Base-by-base conservation (phyloP, 2,329 filamentous ascomycete genomes). In the Curvularia lunata region DNA sequence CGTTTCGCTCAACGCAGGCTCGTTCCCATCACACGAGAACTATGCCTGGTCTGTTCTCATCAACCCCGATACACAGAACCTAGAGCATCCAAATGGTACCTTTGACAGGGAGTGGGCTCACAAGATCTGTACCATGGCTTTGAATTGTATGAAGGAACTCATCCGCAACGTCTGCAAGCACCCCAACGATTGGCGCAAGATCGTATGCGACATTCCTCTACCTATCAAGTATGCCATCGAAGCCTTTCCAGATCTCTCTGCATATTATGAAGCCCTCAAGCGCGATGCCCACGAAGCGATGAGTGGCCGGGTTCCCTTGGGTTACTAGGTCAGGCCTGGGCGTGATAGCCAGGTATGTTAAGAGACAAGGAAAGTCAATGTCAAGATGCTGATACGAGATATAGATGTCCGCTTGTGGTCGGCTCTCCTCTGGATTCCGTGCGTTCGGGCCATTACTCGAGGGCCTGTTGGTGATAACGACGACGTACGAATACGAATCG, bases 21-120 rank as follows among this genome's bases (percentile, higher is more conserved):
- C 43, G 6, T 53, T 59, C 12, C 54, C 53, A 3, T 58, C 60
- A 1, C 47, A 54, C 28, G 48, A 56, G 16, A 68, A 69, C 48
- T 69, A 61, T 49, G 43, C 56, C 4, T 72, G 69, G 69, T 45
- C 68, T 5, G 49, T 66, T 4, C 58, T 72, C 3, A 66, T 72
- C 60, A 71, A 72, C 52, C 61, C 66, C 1, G 64, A 66, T 55
- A 70, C 69, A 1, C 69, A 72, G 52, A 61, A 63, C 10, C 54
- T 66, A 2, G 61, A 65, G 56, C 62, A 64, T 23, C 68, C 67
- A 5, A 63, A 65, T 12, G 69, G 69, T 40, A 49, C 55, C n/a
- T 21, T 65, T 13, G 68, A 72, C 41, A 38, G 50, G 5, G 52
- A 47, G 1, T 70, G 61, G 59, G 52, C 61, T 25, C 50, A 56